Conservation (phyloP, 108 stramenopile species). For the Cyclotella baltica region DNA sequence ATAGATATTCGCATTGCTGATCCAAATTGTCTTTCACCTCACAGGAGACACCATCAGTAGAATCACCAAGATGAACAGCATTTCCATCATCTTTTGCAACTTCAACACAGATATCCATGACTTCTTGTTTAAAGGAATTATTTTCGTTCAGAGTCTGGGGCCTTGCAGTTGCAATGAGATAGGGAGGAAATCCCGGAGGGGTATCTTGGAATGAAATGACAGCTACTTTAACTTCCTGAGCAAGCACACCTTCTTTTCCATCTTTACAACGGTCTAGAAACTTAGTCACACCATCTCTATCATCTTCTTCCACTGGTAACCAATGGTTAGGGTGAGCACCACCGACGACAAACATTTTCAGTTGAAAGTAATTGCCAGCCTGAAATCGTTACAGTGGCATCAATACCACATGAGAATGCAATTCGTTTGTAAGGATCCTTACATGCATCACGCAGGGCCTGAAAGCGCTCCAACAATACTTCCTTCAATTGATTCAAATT, state of each 20-base stretch:
- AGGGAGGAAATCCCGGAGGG: slow-evolving; percentile 20
- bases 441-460: no score
- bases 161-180: background rate
- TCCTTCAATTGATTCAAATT: no score
- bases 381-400: slow-evolving; percentile 8
- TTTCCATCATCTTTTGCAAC: slow-evolving; percentile 3
- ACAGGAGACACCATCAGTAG: slow-evolving; percentile 13
- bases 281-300: background rate
- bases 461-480: no score
- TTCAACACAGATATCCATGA: background rate
- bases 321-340: slow-evolving; percentile 30
- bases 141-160: slow-evolving; percentile 19
- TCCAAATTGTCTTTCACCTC: background rate
- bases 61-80: background rate
- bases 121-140: background rate
- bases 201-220: slow-evolving; percentile 28
- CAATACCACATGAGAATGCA: slow-evolving; percentile 21
- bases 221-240: slow-evolving; percentile 19
- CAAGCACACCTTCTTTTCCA: slow-evolving; percentile 21
- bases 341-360: slow-evolving; percentile 19
- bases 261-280: slow-evolving; percentile 9
- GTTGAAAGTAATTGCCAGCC: background rate
- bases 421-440: background rate
- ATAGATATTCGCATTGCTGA: background rate
- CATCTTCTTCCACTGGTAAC: background rate